Evolutionary conservation across 1,284 basidiomycete species (phyloP).

Genomic region (Moesziomyces sp.): DNA sequence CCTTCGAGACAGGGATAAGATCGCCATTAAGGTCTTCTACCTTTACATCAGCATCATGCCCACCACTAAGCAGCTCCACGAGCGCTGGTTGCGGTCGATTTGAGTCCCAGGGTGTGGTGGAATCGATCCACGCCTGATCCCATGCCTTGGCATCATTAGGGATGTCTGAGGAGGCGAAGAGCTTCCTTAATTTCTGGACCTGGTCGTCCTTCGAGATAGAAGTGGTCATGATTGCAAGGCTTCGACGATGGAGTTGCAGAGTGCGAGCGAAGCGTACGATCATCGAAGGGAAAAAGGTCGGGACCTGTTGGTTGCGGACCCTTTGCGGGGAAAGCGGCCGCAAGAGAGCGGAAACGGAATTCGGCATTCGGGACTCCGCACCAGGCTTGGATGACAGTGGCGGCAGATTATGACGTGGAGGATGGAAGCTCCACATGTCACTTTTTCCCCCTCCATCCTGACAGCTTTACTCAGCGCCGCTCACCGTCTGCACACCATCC

Average conservation of each 20-base stretch:
- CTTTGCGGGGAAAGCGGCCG: background rate
- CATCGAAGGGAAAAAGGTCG: too few species aligned
- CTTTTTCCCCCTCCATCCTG: background rate
- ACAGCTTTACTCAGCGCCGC: background rate
- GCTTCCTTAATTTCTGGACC: constrained; percentile 28
- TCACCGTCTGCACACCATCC: constrained; percentile 1
- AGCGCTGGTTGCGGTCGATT: constrained; percentile 47
- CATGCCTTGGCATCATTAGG: constrained; percentile 51
- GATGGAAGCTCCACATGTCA: background rate
- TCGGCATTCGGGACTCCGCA: background rate
- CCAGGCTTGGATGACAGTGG: constrained; percentile 12
- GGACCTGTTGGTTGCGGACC: too few species aligned
- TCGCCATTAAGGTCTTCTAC: constrained; percentile 16
- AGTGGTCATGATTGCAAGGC: constrained; percentile 1
- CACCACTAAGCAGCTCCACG: constrained; percentile 31
- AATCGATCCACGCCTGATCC: constrained; percentile 53
- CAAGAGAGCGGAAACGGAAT: background rate
- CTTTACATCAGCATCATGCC: constrained; percentile 26
- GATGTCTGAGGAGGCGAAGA: constrained; percentile 36
- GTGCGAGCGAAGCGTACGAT: background rate
- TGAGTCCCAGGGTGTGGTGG: constrained; percentile 53
- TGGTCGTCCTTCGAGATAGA: constrained; percentile 26
- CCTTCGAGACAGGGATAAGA: constrained; percentile 15
- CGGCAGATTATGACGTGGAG: constrained; percentile 36
- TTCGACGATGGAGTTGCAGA: background rate